Percentiles rank a stretch among this genome's conserved stretches.
Evolutionary conservation across 2,329 filamentous ascomycete genomes (phyloP).

Genomic region (Diaporthe velutina): DNA sequence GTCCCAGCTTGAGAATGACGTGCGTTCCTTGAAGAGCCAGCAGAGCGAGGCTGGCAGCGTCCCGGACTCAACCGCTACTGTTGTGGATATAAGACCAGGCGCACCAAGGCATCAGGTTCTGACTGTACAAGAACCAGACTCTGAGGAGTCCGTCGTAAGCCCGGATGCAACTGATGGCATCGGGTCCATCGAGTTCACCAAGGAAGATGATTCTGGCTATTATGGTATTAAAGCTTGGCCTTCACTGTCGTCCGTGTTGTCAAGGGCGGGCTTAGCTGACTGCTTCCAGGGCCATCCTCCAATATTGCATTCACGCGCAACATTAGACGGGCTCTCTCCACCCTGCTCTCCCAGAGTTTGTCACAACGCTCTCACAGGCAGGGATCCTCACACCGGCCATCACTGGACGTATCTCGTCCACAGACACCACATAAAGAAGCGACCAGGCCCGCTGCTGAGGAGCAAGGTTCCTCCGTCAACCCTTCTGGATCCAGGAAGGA

Average conservation of each 20-base stretch:
- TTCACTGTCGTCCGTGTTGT: too few relatives aligned
- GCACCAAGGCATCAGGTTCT: slow-evolving; percentile 16
- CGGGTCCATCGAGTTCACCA: slow-evolving; percentile 43
- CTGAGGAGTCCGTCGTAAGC: slow-evolving; percentile 38
- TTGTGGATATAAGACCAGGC: slow-evolving; percentile 22
- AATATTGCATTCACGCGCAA: slow-evolving; percentile 46
- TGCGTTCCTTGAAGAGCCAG: slow-evolving; percentile 31
- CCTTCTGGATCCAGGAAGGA: background rate
- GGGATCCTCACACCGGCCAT: slow-evolving; percentile 29
- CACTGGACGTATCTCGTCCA: slow-evolving; percentile 38
- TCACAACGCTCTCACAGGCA: slow-evolving; percentile 5
- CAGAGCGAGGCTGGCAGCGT: slow-evolving; percentile 32
- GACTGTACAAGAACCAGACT: slow-evolving; percentile 48
- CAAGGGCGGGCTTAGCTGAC: background rate
- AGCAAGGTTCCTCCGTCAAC: background rate
- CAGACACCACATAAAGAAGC: slow-evolving; percentile 9
- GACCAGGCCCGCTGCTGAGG: background rate
- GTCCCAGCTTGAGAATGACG: slow-evolving; percentile 37
- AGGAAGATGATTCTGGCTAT: slow-evolving; percentile 42
- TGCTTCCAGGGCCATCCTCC: slow-evolving; percentile 41
- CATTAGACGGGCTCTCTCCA: slow-evolving; percentile 39
- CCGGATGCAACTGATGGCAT: slow-evolving; percentile 43
- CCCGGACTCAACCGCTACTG: background rate
- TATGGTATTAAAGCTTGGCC: slow-evolving; percentile 39
- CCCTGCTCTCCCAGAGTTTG: slow-evolving; percentile 25